A percentile compares a stretch with the other conserved stretches of the same genome.
Evolutionary conservation across 768 basidiomycete genomes (phyloP).

Genomic region (Megacollybia marginata): DNA sequence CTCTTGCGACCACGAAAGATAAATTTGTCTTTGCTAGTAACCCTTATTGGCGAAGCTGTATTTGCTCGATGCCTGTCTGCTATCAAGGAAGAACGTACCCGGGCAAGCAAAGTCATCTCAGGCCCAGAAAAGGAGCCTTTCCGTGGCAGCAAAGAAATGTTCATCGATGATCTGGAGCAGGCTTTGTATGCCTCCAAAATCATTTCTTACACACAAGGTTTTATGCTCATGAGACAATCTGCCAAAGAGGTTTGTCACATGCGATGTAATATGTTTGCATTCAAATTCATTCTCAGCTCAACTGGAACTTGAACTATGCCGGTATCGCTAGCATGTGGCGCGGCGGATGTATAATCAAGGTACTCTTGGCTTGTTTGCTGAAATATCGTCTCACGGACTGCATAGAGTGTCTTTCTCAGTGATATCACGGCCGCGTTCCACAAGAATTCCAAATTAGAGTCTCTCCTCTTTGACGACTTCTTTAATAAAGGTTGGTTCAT

Average conservation of each 20-base stretch:
- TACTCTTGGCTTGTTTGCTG: constrained; percentile 10
- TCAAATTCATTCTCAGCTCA: constrained; percentile 32
- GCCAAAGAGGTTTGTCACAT: constrained; percentile 69
- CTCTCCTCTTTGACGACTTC: constrained; percentile 92
- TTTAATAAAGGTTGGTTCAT: constrained; percentile 76
- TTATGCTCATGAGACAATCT: constrained; percentile 98
- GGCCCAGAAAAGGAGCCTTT: constrained; percentile 92
- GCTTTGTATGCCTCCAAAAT: constrained; percentile 99
- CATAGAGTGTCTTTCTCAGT: constrained; percentile 82
- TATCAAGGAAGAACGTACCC: constrained; percentile 91
- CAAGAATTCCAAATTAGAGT: constrained; percentile 81
- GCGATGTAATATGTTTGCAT: background rate
- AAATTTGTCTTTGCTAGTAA: constrained; percentile 48
- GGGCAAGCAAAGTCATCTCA: constrained; percentile 84
- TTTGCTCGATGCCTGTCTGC: constrained; percentile 97
- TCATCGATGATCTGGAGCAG: constrained; percentile 99
- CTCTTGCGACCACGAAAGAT: constrained; percentile 3
- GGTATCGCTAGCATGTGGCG: constrained; percentile 99
- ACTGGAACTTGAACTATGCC: constrained; percentile 94
- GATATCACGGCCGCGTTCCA: constrained; percentile 89
- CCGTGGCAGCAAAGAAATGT: constrained; percentile 96
- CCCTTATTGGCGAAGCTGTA: constrained; percentile 98
- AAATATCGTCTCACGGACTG: background rate
- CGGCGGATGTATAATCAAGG: constrained; percentile 99
- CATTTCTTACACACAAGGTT: constrained; percentile 98